Conservation (phyloP, 1,284 basidiomycete genomes). For the Ustilago tritici region DNA sequence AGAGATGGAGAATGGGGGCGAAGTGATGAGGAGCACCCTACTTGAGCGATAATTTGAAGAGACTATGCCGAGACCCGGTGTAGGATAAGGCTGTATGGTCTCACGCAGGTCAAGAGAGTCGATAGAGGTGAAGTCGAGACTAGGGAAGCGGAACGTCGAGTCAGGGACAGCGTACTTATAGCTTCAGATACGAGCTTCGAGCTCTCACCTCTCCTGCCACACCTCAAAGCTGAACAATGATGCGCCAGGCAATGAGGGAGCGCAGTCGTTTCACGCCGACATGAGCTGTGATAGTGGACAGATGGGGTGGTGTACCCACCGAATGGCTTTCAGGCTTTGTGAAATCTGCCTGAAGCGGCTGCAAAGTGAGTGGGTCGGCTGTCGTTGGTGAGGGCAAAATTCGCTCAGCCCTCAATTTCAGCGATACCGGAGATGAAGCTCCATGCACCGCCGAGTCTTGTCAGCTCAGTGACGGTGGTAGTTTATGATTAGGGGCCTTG, state of each 20-base stretch:
- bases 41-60: neutral
- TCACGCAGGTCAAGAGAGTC: neutral
- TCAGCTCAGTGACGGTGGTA: neutral
- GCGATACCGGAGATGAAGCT: neutral
- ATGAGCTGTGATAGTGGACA: neutral
- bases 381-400: conserved; percentile 10
- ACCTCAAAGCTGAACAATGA: neutral
- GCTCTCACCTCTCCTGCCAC: neutral
- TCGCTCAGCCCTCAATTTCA: conserved; percentile 12
- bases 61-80: no score
- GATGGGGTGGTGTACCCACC: conserved; percentile 3
- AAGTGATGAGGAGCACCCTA: neutral
- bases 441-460: neutral
- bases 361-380: conserved; percentile 6
- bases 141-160: neutral
- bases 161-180: conserved; percentile 3
- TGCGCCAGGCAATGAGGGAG: neutral
- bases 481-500: neutral
- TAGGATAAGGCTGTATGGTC: neutral
- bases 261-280: neutral
- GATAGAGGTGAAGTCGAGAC: neutral
- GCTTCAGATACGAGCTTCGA: neutral
- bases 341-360: neutral
- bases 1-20: neutral
- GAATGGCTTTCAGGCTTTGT: neutral